A percentile compares a stretch with the other conserved stretches of the same genome.
These are phyloP conservation scores for Eucalyptus rudis DNA, from an alignment of 345 rosid genomes.

Conservation along the genomic window DNA sequence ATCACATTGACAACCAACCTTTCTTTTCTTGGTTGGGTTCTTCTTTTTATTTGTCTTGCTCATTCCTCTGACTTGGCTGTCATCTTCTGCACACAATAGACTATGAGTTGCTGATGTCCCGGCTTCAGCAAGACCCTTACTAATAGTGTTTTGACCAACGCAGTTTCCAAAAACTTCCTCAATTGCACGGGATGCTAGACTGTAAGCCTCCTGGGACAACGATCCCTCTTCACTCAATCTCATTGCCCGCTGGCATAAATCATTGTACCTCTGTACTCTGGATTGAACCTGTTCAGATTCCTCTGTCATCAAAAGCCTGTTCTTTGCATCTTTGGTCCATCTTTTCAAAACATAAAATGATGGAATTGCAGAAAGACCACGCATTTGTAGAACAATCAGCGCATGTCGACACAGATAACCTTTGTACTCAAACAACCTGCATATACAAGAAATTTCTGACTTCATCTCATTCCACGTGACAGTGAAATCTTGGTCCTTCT, in stretches of 20 bases:
- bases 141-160: constrained; percentile 22
- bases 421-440: constrained; percentile 32
- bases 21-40: constrained; percentile 42
- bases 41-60: constrained; percentile 39
- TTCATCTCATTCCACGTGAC: constrained; percentile 31
- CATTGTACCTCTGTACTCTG: constrained; percentile 40
- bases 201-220: constrained; percentile 34
- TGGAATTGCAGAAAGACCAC: constrained; percentile 33
- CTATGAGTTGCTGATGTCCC: constrained; percentile 25
- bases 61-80: constrained; percentile 18
- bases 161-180: constrained; percentile 35
- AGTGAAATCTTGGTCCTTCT: constrained; percentile 25
- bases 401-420: constrained; percentile 51
- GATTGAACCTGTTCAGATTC: constrained; percentile 31
- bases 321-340: constrained; percentile 49
- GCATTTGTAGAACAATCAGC: constrained; percentile 44
- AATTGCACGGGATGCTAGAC: constrained; percentile 21
- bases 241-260: constrained; percentile 28
- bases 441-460: constrained; percentile 27
- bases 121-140: constrained; percentile 25
- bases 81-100: constrained; percentile 33
- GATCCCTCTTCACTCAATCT: constrained; percentile 48
- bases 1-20: constrained; percentile 10
- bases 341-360: constrained; percentile 32
- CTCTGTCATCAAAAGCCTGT: constrained; percentile 14